Evolutionary conservation across 495 filamentous ascomycete species (phyloP).

Genomic region (Neurospora sublineolata): DNA sequence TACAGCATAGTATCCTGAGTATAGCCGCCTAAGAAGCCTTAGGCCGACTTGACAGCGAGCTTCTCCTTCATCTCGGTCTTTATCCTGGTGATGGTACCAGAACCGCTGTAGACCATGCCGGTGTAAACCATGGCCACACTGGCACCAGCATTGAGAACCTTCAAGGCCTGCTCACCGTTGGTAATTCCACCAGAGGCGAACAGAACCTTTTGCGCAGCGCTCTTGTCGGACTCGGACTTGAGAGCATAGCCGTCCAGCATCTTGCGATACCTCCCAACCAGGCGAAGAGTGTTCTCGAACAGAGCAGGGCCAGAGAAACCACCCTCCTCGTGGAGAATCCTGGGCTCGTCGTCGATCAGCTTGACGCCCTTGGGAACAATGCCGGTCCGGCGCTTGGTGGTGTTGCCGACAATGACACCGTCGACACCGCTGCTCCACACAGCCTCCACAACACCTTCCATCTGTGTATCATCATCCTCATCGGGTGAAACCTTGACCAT

Average conservation of each 20-base stretch:
- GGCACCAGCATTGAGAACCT: slow-evolving; percentile 73
- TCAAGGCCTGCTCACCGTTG: slow-evolving; percentile 66
- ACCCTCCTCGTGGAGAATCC: slow-evolving; percentile 60
- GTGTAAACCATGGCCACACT: slow-evolving; percentile 80
- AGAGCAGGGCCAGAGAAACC: slow-evolving; percentile 85
- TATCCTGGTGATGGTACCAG: slow-evolving; percentile 74
- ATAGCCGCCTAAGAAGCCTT: not conserved
- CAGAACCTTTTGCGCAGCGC: slow-evolving; percentile 55
- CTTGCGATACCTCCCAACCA: slow-evolving; percentile 69
- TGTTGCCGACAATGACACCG: slow-evolving; percentile 96
- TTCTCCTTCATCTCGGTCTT: slow-evolving; percentile 70
- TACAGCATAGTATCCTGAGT: not conserved
- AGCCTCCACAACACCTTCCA: slow-evolving; percentile 78
- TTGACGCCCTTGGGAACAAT: slow-evolving; percentile 52
- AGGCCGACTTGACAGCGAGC: slow-evolving; percentile 6
- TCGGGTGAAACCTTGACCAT: slow-evolving; percentile 98
- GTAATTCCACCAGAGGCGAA: slow-evolving; percentile 89
- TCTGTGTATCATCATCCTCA: slow-evolving; percentile 70
- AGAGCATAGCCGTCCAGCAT: slow-evolving; percentile 49
- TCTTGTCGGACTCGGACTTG: slow-evolving; percentile 8
- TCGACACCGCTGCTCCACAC: slow-evolving; percentile 77
- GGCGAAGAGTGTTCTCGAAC: slow-evolving; percentile 60
- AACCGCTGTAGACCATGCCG: slow-evolving; percentile 69
- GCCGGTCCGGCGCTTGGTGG: slow-evolving; percentile 68
- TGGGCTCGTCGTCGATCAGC: slow-evolving; percentile 54